A percentile compares a stretch with the other conserved stretches of the same genome.
phyloP scores from a whole-genome alignment of 1,139 yeast species.

The Sugiyamaella sp. region DNA sequence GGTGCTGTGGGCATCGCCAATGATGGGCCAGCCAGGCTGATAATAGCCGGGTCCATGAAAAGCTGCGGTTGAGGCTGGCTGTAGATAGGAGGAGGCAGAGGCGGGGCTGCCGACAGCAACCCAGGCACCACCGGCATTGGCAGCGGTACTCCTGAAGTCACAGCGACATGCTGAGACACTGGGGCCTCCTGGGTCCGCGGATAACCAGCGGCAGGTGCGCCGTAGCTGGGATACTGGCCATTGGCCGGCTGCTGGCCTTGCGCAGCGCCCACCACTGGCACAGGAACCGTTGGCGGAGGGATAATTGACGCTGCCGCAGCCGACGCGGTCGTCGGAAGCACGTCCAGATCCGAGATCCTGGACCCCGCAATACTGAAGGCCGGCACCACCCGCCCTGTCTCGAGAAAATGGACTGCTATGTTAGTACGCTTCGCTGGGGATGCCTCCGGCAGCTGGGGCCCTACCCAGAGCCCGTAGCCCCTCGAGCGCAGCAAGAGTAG shows the following conservation, averaged over 20 bases:
- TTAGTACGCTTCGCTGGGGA: neutral
- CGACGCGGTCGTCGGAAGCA: conserved; percentile 29
- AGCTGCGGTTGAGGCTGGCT: conserved; percentile 13
- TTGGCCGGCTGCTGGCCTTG: conserved; percentile 5
- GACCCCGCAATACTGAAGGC: conserved; percentile 33
- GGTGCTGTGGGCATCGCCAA: conserved; percentile 28
- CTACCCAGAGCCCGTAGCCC: neutral
- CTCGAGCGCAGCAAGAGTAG: conserved; percentile 23
- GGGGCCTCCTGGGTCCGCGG: conserved; percentile 5
- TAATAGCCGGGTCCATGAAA: conserved; percentile 38
- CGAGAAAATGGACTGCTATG: conserved; percentile 31
- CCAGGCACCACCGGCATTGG: neutral
- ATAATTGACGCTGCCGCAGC: neutral
- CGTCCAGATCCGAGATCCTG: conserved; percentile 38
- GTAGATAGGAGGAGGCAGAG: conserved; percentile 14
- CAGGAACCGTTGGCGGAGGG: conserved; percentile 12
- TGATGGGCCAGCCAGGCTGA: conserved; percentile 18
- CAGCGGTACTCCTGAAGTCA: neutral
- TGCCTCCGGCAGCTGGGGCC: neutral
- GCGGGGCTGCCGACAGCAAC: conserved; percentile 14
- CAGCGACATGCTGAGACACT: conserved; percentile 11
- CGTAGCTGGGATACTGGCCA: neutral
- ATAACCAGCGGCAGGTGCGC: neutral
- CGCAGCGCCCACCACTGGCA: neutral
- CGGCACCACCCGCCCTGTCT: conserved; percentile 29